Base-by-base conservation (phyloP, 495 filamentous ascomycete genomes). In the Neurospora tetrasperma region DNA sequence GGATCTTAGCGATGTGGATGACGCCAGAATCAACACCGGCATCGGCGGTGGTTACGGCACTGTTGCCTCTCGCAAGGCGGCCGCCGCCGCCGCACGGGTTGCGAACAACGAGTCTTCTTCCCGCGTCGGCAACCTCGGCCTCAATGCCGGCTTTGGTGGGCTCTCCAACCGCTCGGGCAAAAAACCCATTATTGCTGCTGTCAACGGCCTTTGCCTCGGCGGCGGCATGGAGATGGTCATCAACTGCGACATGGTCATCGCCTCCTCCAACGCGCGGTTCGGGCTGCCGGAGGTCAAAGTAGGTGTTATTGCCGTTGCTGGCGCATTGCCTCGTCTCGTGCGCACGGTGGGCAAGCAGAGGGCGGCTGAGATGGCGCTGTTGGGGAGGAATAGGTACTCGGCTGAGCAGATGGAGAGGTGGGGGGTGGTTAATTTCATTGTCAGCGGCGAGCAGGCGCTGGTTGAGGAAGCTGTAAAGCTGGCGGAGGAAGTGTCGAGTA, bases 141-240 rank as follows among this genome's bases (percentile, higher is more conserved):
- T 62, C 23, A 59, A 72, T n/a, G 68, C 75, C n/a, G 85, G 85
- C 46, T 88, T 88, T 71, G 82, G 82, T 42, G 85, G 85, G 3
- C 77, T 87, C 18, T 86, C 83, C 69, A 83, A 86, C 72, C 78
- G 85, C 16, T 74, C 74, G 7, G 88, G 86, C 38, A 89, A 88
- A 79, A 91, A 91, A 75, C 93, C 93, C 4, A 84, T 96, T 31
- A 89, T 96, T 74, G 90, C 91, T 5, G 93, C 93, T 5, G 90
- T 96, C 18, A 93, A 94, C 77, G 93, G 93, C 7, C 82, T 92
- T 27, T 90, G 89, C 42, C 83, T 91, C 42, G 93, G 93, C 42
- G 93, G 91, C 9, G 93, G 93, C 9, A 89, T 90, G 77, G 93
- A 96, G 80, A 92, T 93, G 81, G 83, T 88, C 9, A 81, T 91